These are phyloP conservation scores for Globisporangium rhizosaccharum DNA, from an alignment of 352 stramenopile genomes.

Conservation along the genomic window DNA sequence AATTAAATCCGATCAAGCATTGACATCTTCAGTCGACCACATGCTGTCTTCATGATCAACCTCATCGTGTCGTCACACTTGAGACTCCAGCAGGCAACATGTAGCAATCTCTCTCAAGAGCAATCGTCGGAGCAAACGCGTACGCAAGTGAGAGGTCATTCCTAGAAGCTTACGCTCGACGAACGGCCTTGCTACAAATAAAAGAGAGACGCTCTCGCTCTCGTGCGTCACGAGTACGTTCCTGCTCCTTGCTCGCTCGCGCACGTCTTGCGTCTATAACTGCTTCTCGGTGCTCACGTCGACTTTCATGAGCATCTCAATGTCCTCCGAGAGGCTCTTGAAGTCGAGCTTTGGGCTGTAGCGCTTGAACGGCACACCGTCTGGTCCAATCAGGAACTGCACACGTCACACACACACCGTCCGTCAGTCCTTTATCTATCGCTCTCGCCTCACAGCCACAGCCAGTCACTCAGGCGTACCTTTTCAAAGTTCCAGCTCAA, in stretches of 20 bases:
- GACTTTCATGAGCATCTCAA: slow-evolving; percentile 51
- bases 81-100: too few relatives aligned
- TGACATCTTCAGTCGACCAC: too few relatives aligned
- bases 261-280: slow-evolving; percentile 5
- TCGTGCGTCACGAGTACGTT: neutral
- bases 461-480: slow-evolving; percentile 17
- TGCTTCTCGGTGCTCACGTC: slow-evolving; percentile 32
- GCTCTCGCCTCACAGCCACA: neutral
- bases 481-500: slow-evolving; percentile 86
- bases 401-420: neutral
- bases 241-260: neutral
- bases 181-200: slow-evolving; percentile 5
- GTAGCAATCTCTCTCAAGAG: too few relatives aligned
- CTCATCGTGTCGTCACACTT: too few relatives aligned
- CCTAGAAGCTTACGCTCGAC: neutral
- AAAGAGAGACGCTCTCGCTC: slow-evolving; percentile 3
- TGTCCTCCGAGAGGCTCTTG: slow-evolving; percentile 58
- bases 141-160: neutral
- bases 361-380: slow-evolving; percentile 73
- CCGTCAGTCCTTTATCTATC: neutral
- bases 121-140: too few relatives aligned
- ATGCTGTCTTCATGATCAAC: too few relatives aligned
- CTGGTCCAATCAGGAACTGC: slow-evolving; percentile 70
- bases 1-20: too few relatives aligned
- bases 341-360: slow-evolving; percentile 76